Conservation (phyloP, 1,139 yeast genomes). For the Taphrina populina region DNA sequence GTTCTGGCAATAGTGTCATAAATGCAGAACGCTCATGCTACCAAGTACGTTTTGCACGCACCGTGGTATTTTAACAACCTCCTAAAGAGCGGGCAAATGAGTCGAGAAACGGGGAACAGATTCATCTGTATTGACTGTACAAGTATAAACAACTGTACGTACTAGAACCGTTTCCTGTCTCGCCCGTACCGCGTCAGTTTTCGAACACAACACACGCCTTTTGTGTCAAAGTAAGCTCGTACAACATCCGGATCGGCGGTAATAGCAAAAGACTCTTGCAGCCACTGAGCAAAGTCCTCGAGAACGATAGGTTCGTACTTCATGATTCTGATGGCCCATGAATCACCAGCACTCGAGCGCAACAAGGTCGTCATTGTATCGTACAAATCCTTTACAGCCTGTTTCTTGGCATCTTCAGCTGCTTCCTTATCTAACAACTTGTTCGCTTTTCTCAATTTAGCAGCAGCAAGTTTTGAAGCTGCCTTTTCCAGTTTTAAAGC, state of each 20-base stretch:
- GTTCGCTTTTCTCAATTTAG: neutral
- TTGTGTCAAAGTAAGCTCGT: slow-evolving; percentile 39
- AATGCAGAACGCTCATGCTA: too few species aligned
- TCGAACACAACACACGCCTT: slow-evolving; percentile 37
- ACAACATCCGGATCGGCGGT: slow-evolving; percentile 32
- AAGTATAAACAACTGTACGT: neutral
- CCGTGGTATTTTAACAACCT: too few species aligned
- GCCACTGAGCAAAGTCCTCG: slow-evolving; percentile 37
- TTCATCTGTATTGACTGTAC: neutral
- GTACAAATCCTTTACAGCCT: slow-evolving; percentile 1
- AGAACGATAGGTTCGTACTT: slow-evolving; percentile 39
- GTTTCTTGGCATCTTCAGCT: neutral
- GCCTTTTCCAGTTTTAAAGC: neutral
- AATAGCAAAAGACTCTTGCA: slow-evolving; percentile 27
- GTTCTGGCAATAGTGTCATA: too few species aligned
- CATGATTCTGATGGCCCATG: slow-evolving; percentile 39
- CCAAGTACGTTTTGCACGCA: too few species aligned
- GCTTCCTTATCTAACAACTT: neutral
- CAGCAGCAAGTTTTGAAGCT: neutral
- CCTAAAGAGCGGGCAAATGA: too few species aligned
- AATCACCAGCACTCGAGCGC: slow-evolving; percentile 31
- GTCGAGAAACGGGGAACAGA: too few species aligned
- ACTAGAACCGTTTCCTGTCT: slow-evolving; percentile 28
- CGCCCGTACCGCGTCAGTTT: slow-evolving; percentile 19
- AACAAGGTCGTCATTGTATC: slow-evolving; percentile 12